Percentiles rank a stretch among this genome's conserved stretches.
Conservation (phyloP, 345 rosid genomes). For the Gossypioides kirkii region DNA sequence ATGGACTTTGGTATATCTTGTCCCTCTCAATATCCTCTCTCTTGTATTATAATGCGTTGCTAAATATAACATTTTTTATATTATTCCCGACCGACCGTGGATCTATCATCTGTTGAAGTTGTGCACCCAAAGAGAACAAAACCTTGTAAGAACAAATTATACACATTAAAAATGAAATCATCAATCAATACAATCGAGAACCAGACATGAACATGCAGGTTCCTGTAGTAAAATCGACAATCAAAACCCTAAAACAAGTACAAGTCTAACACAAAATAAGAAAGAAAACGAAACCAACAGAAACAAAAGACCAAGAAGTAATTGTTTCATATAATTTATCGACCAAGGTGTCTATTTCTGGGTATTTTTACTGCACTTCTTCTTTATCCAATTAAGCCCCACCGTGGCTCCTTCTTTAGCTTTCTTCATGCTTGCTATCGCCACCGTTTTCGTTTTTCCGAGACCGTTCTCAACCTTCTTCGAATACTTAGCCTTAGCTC, state of each 20-base stretch:
- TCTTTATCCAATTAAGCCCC: constrained; percentile 26
- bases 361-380: constrained; percentile 21
- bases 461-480: constrained; percentile 27
- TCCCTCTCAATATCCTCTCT: too few species aligned
- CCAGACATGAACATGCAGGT: neutral
- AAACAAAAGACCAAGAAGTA: too few species aligned
- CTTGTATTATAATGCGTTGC: too few species aligned
- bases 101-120: neutral
- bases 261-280: neutral
- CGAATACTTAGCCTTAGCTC: constrained; percentile 15
- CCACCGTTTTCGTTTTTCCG: constrained; percentile 24
- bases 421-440: constrained; percentile 25
- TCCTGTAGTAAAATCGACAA: neutral
- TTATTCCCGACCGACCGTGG: neutral
- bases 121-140: neutral
- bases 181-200: neutral
- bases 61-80: too few species aligned
- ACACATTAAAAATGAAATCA: neutral
- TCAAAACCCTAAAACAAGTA: neutral
- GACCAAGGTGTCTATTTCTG: constrained; percentile 6
- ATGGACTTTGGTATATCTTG: too few species aligned
- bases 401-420: constrained; percentile 24
- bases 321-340: too few species aligned
- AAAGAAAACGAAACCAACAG: neutral
- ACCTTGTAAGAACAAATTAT: neutral